These are phyloP conservation scores for Thielaviopsis musarum DNA, from an alignment of 2,329 filamentous ascomycete species.

Conservation along the genomic window DNA sequence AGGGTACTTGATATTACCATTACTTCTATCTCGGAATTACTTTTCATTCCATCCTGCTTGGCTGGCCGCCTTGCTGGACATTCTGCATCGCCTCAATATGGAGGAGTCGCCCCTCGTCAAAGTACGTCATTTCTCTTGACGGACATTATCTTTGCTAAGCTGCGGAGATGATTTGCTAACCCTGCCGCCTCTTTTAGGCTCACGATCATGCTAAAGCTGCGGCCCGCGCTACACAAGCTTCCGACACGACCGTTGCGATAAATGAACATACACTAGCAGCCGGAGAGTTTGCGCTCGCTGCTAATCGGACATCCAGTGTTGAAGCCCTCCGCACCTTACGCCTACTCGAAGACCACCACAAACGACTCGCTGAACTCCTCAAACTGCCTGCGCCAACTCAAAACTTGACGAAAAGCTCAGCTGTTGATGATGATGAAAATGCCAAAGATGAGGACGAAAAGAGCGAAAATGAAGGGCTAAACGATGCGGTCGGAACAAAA, in stretches of 20 bases:
- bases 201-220: slow-evolving; percentile 82
- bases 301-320: slow-evolving; percentile 47
- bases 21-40: neutral
- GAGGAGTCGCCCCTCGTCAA: slow-evolving; percentile 52
- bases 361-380: slow-evolving; percentile 64
- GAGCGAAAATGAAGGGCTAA: slow-evolving; percentile 13
- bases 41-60: neutral
- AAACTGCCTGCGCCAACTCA: slow-evolving; percentile 52
- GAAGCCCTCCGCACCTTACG: slow-evolving; percentile 71
- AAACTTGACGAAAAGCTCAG: slow-evolving; percentile 25
- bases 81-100: slow-evolving; percentile 28
- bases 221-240: slow-evolving; percentile 55
- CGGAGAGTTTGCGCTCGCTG: slow-evolving; percentile 70
- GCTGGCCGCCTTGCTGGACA: neutral
- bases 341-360: slow-evolving; percentile 78
- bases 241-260: slow-evolving; percentile 64
- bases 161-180: neutral
- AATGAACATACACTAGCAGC: slow-evolving; percentile 80
- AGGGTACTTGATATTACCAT: too few relatives aligned
- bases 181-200: slow-evolving; percentile 35
- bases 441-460: slow-evolving; percentile 21
- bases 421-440: slow-evolving; percentile 15
- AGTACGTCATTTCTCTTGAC: slow-evolving; percentile 23
- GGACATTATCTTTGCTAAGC: neutral
- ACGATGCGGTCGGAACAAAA: neutral